phyloP scores from a whole-genome alignment of 2,329 filamentous ascomycete genomes.

The Elsinoe perseae region DNA sequence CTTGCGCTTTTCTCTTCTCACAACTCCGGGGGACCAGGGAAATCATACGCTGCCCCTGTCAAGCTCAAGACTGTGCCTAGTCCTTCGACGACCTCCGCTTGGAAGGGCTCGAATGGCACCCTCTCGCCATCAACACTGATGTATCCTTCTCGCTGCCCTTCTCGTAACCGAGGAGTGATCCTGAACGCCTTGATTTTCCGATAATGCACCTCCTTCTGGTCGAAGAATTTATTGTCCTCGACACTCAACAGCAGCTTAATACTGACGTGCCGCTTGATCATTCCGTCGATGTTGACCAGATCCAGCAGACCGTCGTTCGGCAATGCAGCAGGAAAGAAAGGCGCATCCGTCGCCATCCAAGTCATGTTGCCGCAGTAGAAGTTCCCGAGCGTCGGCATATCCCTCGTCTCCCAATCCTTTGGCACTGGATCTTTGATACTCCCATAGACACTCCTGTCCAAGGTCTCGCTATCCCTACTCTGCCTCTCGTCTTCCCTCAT shows the following conservation, averaged over 20 bases:
- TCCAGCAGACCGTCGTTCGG: slow-evolving; percentile 82
- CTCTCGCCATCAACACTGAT: slow-evolving; percentile 93
- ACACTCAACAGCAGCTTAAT: slow-evolving; percentile 64
- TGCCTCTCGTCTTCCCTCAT: slow-evolving; percentile 21
- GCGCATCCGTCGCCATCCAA: slow-evolving; percentile 77
- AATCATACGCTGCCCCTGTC: slow-evolving; percentile 63
- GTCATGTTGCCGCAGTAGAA: slow-evolving; percentile 96
- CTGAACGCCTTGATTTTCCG: slow-evolving; percentile 82
- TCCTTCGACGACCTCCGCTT: slow-evolving; percentile 77
- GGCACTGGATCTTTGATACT: slow-evolving; percentile 71
- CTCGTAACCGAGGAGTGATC: slow-evolving; percentile 53
- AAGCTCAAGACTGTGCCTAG: slow-evolving; percentile 80
- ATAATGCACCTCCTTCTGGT: slow-evolving; percentile 68
- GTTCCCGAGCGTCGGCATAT: slow-evolving; percentile 73
- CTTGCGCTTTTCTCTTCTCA: slow-evolving; percentile 1
- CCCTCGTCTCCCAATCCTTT: slow-evolving; percentile 64
- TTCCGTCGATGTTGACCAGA: slow-evolving; percentile 70
- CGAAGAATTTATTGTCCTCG: slow-evolving; percentile 68
- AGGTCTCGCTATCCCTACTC: slow-evolving; percentile 24
- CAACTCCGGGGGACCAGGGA: slow-evolving; percentile 27
- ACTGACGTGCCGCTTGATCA: slow-evolving; percentile 58
- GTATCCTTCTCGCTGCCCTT: slow-evolving; percentile 60
- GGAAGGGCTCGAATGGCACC: slow-evolving; percentile 79
- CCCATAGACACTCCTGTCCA: slow-evolving; percentile 71
- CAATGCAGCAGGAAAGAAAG: slow-evolving; percentile 79